These are phyloP conservation scores for Blastocystis hominis DNA, from an alignment of 352 stramenopile genomes.

Conservation along the genomic window DNA sequence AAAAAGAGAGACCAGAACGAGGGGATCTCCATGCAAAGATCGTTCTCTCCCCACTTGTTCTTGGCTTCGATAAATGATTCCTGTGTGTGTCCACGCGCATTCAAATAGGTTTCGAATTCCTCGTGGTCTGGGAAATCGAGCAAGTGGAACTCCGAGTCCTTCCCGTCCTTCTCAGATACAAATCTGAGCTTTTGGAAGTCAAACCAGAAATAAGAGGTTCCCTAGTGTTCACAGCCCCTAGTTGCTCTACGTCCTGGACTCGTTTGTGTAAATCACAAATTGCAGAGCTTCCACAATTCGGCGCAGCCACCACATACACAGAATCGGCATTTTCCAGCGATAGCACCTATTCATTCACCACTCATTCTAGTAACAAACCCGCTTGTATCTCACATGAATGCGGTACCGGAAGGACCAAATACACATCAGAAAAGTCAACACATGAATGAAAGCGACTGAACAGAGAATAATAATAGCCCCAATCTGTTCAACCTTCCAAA, in stretches of 20 bases:
- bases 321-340: not conserved
- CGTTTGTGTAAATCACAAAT: constrained; percentile 25
- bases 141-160: not conserved
- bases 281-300: constrained; percentile 27
- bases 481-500: constrained; percentile 33
- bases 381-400: not conserved
- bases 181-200: constrained; percentile 46
- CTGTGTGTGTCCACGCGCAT: not conserved
- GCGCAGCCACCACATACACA: constrained; percentile 5
- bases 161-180: not conserved
- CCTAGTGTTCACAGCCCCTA: not conserved
- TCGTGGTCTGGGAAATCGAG: constrained; percentile 34
- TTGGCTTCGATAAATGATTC: not conserved
- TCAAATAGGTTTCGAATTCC: not conserved
- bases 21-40: constrained; percentile 60
- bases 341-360: not conserved
- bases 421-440: constrained; percentile 26
- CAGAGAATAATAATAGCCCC: constrained; percentile 20
- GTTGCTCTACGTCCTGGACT: not conserved
- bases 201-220: not conserved
- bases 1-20: constrained; percentile 69
- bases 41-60: constrained; percentile 59
- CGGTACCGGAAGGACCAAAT: constrained; percentile 36
- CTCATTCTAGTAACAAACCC: not conserved
- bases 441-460: constrained; percentile 3